Evolutionary conservation across 2,329 filamentous ascomycete genomes (phyloP).

Genomic region (Paraphoma chrysanthemicola): DNA sequence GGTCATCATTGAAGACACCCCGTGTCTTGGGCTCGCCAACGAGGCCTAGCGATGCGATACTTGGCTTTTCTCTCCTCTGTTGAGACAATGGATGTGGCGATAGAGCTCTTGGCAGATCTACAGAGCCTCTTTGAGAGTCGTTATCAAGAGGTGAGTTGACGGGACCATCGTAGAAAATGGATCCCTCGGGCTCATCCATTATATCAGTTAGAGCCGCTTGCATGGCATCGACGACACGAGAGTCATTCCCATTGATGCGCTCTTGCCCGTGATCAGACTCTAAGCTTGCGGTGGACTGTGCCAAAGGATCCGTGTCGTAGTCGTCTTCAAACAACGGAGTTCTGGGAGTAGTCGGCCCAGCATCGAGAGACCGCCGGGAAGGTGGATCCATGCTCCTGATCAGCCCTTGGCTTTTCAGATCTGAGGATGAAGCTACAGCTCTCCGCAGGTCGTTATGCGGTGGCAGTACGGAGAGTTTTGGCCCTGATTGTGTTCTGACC

Average conservation of each 20-base stretch:
- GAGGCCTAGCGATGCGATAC: conserved; percentile 87
- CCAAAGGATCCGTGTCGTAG: conserved; percentile 74
- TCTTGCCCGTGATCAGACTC: conserved; percentile 65
- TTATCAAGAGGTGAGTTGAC: conserved; percentile 65
- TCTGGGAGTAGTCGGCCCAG: conserved; percentile 56
- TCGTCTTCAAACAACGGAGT: conserved; percentile 82
- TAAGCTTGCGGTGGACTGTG: conserved; percentile 79
- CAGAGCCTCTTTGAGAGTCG: conserved; percentile 67
- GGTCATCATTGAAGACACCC: conserved; percentile 91
- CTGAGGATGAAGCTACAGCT: conserved; percentile 66
- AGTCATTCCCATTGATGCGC: conserved; percentile 67
- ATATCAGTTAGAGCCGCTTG: conserved; percentile 92
- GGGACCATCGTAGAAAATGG: conserved; percentile 67
- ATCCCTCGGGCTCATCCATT: conserved; percentile 77
- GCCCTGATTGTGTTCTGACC: conserved; percentile 56
- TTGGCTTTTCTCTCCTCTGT: conserved; percentile 69
- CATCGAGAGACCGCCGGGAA: conserved; percentile 74
- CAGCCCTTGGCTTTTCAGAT: conserved; percentile 60
- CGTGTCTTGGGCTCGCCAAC: conserved; percentile 87
- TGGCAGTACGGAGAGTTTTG: conserved; percentile 45
- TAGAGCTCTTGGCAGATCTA: conserved; percentile 61
- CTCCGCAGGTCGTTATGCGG: conserved; percentile 61
- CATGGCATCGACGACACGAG: conserved; percentile 86
- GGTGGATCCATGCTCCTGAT: conserved; percentile 54
- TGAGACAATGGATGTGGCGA: conserved; percentile 43